Evolutionary conservation across 768 basidiomycete genomes (phyloP), one percentile per base, ranked within the genome.

Genomic region (Tulasnella sp.): DNA sequence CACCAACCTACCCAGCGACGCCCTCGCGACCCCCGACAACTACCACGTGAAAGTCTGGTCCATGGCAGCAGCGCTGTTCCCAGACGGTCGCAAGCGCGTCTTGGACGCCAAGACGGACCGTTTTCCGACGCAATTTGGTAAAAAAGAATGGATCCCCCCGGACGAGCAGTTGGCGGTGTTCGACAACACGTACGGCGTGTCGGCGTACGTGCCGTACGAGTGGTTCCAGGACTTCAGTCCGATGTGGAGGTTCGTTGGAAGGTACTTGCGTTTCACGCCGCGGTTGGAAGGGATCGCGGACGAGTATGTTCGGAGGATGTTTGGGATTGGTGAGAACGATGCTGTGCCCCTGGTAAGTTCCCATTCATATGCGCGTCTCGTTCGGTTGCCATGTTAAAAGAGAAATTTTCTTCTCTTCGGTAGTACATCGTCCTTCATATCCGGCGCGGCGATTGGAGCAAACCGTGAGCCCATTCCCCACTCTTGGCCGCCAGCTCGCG

Each of bases 21-120:
- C 68, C 46, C 38, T 82, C 82, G 52, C 81, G 73, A 71, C 74
- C 77, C 31, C 80, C 81, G 21, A 80, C 82, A 56, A 71, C 79
- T 71, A 81, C 83, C 36, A 62, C 34, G n/a, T 71, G 5, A 36
- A 42, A 39, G 31, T 42, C 0, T 39, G 38, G 48, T 34, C 34
- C 18, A 52, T 79, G 38, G 71, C 38, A 40, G 39, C 62, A n/a
- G 58, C 71, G 12, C 14, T 42, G 24, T 79, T 40, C 71, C 77
- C 77, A 14, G 39, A 38, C 40, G 77, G 44, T 27, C 77, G 77
- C 24, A 36, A 68, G 14, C 62, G 62, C 1, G 27, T 68, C 31
- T 36, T 68, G 31, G 27, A 27, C 62, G 16, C n/a, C 62, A 27
- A 27, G 31, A 68, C 62, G 39, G 81, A 80, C 14, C 73, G 24